Evolutionary conservation across 73 alveolate genomes (phyloP).

Genomic region (Paramecium biaurelia): DNA sequence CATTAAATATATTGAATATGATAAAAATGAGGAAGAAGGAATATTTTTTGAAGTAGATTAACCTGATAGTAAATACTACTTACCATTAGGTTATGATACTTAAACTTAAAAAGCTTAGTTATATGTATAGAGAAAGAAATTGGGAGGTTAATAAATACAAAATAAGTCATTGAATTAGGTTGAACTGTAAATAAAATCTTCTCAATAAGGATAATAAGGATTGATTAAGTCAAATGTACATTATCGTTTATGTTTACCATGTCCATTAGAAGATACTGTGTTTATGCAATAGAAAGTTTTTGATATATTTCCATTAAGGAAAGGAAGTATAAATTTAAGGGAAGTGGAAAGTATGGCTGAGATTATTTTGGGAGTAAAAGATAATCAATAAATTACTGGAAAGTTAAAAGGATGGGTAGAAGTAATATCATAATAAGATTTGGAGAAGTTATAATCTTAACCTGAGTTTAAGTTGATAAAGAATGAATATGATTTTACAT

Average conservation of each 20-base stretch:
- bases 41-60: not conserved
- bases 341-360: slow-evolving; percentile 64
- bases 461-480: not conserved
- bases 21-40: slow-evolving; percentile 19
- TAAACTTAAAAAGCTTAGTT: not conserved
- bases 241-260: slow-evolving; percentile 21
- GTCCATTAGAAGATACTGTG: slow-evolving; percentile 41
- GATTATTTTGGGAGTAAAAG: slow-evolving; percentile 26
- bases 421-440: slow-evolving; percentile 52
- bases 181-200: not conserved
- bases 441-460: not conserved
- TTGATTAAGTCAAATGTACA: not conserved
- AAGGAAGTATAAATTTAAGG: slow-evolving; percentile 41
- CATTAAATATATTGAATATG: not conserved
- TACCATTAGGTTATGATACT: slow-evolving; percentile 44
- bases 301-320: slow-evolving; percentile 25
- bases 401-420: slow-evolving; percentile 59
- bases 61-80: not conserved
- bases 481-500: slow-evolving; percentile 18
- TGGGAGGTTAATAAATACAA: not conserved
- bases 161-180: not conserved
- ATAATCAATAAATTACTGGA: not conserved
- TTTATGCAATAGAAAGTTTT: slow-evolving; percentile 48
- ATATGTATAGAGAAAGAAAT: not conserved
- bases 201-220: not conserved